A percentile compares a stretch with the other conserved stretches of the same genome.
These are phyloP conservation scores for Fusarium gaditjirri DNA, from an alignment of 2,329 filamentous ascomycete genomes.

Conservation along the genomic window DNA sequence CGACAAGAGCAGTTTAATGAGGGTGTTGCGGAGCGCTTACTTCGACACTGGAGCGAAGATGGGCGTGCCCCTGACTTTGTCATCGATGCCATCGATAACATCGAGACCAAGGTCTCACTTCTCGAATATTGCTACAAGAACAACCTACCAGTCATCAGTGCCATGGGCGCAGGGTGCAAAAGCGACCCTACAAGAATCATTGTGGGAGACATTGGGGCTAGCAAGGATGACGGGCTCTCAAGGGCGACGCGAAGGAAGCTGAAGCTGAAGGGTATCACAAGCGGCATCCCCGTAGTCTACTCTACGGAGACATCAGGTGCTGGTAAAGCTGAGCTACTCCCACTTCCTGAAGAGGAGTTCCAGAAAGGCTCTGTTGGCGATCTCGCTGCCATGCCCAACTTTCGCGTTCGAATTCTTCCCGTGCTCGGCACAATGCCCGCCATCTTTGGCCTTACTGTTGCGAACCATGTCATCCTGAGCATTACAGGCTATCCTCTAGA, in stretches of 20 bases:
- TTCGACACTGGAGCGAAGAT: constrained; percentile 71
- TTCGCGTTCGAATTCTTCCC: constrained; percentile 92
- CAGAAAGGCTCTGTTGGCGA: constrained; percentile 86
- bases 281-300: constrained; percentile 91
- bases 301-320: constrained; percentile 90
- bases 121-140: constrained; percentile 87
- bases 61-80: constrained; percentile 81
- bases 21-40: constrained; percentile 70
- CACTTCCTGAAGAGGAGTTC: constrained; percentile 88
- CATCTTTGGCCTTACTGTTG: constrained; percentile 89
- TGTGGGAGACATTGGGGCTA: constrained; percentile 89
- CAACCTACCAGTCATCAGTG: constrained; percentile 84
- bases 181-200: constrained; percentile 84
- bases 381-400: constrained; percentile 88
- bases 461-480: constrained; percentile 90
- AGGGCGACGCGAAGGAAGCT: constrained; percentile 83
- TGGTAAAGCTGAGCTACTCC: constrained; percentile 90
- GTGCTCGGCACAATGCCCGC: constrained; percentile 98
- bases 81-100: constrained; percentile 98
- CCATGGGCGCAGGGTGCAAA: constrained; percentile 97
- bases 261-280: constrained; percentile 79
- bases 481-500: constrained; percentile 87
- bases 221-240: constrained; percentile 89
- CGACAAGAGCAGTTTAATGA: constrained; percentile 84
- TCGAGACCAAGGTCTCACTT: constrained; percentile 93